These are phyloP conservation scores for Ziziphus jujuba DNA, from an alignment of 306 rosid species.

Conservation along the genomic window DNA sequence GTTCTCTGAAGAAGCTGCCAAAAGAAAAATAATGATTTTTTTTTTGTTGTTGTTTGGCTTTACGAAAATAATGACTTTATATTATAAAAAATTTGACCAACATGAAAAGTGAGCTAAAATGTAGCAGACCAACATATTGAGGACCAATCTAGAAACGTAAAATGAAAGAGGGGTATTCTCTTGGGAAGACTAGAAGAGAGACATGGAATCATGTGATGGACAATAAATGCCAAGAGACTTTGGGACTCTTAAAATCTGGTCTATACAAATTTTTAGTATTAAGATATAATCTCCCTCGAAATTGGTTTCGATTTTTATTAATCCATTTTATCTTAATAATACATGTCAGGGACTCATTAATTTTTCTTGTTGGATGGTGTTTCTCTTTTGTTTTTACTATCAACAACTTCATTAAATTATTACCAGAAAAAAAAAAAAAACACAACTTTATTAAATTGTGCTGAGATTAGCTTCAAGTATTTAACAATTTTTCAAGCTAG, in stretches of 20 bases:
- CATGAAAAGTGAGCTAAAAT: neutral
- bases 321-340: slow-evolving; percentile 44
- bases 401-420: too few species aligned
- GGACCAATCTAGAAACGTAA: neutral
- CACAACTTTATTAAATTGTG: neutral
- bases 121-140: slow-evolving; percentile 27
- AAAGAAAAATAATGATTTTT: too few species aligned
- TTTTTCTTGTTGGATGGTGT: slow-evolving; percentile 28
- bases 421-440: too few species aligned
- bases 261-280: slow-evolving; percentile 17
- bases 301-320: slow-evolving; percentile 52
- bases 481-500: too few species aligned
- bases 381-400: slow-evolving; percentile 1
- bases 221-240: slow-evolving; percentile 59
- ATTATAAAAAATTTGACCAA: neutral
- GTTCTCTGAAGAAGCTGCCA: too few species aligned
- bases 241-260: slow-evolving; percentile 26
- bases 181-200: slow-evolving; percentile 50
- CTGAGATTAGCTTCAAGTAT: neutral
- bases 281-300: slow-evolving; percentile 33
- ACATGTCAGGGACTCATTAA: slow-evolving; percentile 72
- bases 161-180: slow-evolving; percentile 42
- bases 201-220: slow-evolving; percentile 61
- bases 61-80: too few species aligned
- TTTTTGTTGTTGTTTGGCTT: too few species aligned